Base-by-base conservation (phyloP, 352 stramenopile species). In the Globisporangium perplexum region DNA sequence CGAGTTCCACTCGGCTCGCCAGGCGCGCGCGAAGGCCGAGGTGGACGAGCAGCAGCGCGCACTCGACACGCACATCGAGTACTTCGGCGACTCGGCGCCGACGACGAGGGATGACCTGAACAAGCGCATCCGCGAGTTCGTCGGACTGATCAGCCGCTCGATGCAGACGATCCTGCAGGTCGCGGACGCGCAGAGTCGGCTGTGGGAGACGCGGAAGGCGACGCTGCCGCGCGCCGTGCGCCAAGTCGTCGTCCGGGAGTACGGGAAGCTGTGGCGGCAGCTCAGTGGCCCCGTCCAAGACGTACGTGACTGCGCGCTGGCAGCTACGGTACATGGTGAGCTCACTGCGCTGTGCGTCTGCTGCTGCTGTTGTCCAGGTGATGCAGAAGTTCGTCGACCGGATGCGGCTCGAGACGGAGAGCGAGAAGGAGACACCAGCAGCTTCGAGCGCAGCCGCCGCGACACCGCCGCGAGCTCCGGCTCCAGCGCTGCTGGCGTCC, bases 21-120 rank as follows among this genome's bases (percentile, higher is more conserved):
- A 92, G 39, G 18, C 55, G 7, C 69, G 73, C 7, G 79, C 79
- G 3, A 76, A 68, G 8, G 57, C 68, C 17, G 73, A 90, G 15
- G 35, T 64, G n/a, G 51, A 71, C 24, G 66, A 78, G 33, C 68
- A 86, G 46, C 63, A 78, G 48, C 60, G 73, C 28, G 61, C 51
- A 12, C 59, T 92, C 20, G 53, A 53, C n/a, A 57, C 54, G 3
- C 77, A 89, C 43, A 49, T 77, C 3, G 74, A 88, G 28, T 78
- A 77, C 22, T 92, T 85, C 52, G 79, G 72, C 0, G 77, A 87
- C 49, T 71, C 71, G 4, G 79, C 76, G 12, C 82, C 77, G 8
- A 87, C 76, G 23, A 72, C 74, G 30, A 78, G 77, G 42, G 66
- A 69, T 0, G 79, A 88, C n/a, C 78, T 89, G 33, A 66, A 88